Evolutionary conservation across 495 filamentous ascomycete genomes (phyloP).

Genomic region (Xylaria curta): DNA sequence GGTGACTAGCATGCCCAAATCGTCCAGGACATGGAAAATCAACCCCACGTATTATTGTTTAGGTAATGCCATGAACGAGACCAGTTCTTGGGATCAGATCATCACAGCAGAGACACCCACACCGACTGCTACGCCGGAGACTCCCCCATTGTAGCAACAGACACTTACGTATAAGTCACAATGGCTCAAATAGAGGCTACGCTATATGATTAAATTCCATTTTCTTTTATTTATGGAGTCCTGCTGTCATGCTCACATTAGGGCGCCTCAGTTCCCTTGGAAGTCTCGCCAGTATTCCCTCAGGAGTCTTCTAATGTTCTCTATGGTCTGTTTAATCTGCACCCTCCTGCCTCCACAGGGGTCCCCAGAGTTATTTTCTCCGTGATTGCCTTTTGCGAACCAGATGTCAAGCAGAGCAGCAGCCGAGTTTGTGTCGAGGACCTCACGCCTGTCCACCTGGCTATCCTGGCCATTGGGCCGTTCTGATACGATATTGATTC

Average conservation of each 20-base stretch:
- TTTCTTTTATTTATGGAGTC: not conserved
- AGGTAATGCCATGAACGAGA: not conserved
- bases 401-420: not conserved
- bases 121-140: not conserved
- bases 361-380: slow-evolving; percentile 1
- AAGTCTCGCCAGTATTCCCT: slow-evolving; percentile 18
- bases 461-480: not conserved
- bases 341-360: slow-evolving; percentile 4
- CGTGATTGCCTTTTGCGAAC: not conserved
- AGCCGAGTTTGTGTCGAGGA: not conserved
- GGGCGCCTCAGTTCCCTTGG: not conserved
- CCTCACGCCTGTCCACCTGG: not conserved
- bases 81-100: not conserved
- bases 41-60: not conserved
- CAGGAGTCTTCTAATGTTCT: slow-evolving; percentile 9
- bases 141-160: not conserved
- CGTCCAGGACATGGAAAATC: not conserved
- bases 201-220: not conserved
- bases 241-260: not conserved
- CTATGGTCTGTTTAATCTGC: slow-evolving; percentile 17
- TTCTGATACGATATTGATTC: not conserved
- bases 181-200: not conserved
- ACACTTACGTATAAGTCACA: not conserved
- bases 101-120: not conserved
- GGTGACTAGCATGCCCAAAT: not conserved